Conservation (phyloP, 768 basidiomycete species). For the Pisolithus marmoratus region DNA sequence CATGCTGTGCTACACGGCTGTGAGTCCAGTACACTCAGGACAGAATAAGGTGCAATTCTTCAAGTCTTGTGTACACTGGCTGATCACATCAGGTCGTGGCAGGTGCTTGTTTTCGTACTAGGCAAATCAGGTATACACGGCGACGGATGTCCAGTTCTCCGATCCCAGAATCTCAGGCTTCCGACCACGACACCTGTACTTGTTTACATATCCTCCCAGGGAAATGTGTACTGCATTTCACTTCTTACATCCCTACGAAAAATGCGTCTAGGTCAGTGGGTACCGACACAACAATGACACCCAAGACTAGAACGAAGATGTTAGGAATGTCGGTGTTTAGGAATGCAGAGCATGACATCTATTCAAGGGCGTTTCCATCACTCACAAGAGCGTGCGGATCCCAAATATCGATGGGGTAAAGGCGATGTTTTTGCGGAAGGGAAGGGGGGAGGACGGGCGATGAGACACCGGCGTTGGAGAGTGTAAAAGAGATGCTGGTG, state of each 20-base stretch:
- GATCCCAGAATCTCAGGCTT: constrained; percentile 26
- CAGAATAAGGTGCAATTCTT: constrained; percentile 43
- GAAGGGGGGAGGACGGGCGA: constrained; percentile 1
- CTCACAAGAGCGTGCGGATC: constrained; percentile 14
- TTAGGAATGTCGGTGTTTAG: constrained; percentile 73
- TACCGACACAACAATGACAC: constrained; percentile 6
- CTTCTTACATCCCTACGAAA: constrained; percentile 43
- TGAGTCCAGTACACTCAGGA: constrained; percentile 55
- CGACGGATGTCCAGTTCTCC: constrained; percentile 60
- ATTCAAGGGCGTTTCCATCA: constrained; percentile 16
- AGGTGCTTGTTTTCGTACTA: constrained; percentile 66
- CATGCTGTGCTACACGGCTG: constrained; percentile 60
- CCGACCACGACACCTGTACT: constrained; percentile 57
- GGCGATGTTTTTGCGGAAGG: constrained; percentile 23
- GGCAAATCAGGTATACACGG: constrained; percentile 53
- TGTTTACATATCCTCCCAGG: constrained; percentile 73
- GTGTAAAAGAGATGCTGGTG: constrained; percentile 19
- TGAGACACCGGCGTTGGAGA: constrained; percentile 22
- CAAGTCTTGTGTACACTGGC: neutral
- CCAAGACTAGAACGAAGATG: constrained; percentile 28
- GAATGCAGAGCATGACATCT: constrained; percentile 40
- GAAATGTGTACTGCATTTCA: constrained; percentile 51
- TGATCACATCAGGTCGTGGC: neutral
- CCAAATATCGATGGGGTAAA: constrained; percentile 31
- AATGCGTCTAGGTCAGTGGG: too few relatives aligned